A percentile compares a stretch with the other conserved stretches of the same genome.
Evolutionary conservation across 2,329 filamentous ascomycete genomes (phyloP).

Genomic region (Pestalotiopsis sp.): DNA sequence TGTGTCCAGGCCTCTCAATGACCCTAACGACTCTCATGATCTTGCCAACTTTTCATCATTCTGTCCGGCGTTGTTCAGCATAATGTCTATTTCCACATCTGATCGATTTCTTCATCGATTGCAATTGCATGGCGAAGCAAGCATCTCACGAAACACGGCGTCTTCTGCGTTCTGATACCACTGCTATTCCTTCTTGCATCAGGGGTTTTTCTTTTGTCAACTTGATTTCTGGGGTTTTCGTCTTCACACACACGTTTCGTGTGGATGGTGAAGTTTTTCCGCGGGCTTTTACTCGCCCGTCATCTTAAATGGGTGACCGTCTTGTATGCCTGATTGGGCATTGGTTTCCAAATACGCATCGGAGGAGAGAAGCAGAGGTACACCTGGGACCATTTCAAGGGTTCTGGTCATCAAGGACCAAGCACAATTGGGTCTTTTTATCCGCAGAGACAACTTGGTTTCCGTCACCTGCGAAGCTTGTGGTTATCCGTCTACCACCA

Average conservation of each 20-base stretch:
- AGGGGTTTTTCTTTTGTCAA: slow-evolving; percentile 25
- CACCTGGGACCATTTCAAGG: not conserved
- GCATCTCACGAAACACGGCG: slow-evolving; percentile 37
- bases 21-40: slow-evolving; percentile 9
- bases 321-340: not conserved
- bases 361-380: not conserved
- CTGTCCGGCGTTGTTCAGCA: slow-evolving; percentile 33
- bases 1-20: slow-evolving; percentile 72
- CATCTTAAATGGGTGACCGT: not conserved
- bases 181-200: slow-evolving; percentile 33
- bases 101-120: slow-evolving; percentile 32
- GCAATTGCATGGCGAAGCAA: slow-evolving; percentile 37
- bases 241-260: not conserved
- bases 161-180: slow-evolving; percentile 37
- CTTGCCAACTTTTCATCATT: slow-evolving; percentile 21
- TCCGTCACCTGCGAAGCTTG: not conserved
- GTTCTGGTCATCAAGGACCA: not conserved
- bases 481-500: not conserved
- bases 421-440: not conserved
- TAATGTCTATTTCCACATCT: slow-evolving; percentile 31
- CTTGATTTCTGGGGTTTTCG: not conserved
- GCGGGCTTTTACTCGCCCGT: not conserved
- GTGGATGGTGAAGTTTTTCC: not conserved
- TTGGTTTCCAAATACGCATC: not conserved
- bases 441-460: not conserved